Conservation (phyloP, 208 protist species). For the Leishmania turanica region DNA sequence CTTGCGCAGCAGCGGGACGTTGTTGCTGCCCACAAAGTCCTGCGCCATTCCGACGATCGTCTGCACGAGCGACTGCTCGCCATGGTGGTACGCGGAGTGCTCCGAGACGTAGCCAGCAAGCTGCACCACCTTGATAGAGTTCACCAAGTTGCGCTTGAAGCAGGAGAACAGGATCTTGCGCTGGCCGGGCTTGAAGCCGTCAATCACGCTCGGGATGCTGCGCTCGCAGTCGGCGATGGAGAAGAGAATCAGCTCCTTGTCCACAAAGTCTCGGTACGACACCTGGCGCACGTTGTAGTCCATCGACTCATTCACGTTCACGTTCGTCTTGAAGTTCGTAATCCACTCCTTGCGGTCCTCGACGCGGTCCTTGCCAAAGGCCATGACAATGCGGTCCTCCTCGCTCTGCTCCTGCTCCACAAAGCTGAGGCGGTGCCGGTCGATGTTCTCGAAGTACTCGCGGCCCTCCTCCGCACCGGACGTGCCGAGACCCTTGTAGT, state of each 20-base stretch:
- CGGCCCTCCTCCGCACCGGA: conserved; percentile 97
- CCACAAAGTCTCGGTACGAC: conserved; percentile 97
- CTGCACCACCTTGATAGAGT: conserved; percentile 99
- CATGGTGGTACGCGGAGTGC: conserved; percentile 99
- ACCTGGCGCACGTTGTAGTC: conserved; percentile 93
- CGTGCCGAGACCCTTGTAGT: conserved; percentile 99
- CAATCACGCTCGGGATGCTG: conserved; percentile 95
- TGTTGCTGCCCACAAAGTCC: conserved; percentile 99
- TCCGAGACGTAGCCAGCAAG: conserved; percentile 99
- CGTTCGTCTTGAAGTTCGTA: conserved; percentile 85
- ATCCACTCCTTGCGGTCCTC: conserved; percentile 99
- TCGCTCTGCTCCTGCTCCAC: conserved; percentile 79
- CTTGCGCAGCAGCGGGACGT: conserved; percentile 98
- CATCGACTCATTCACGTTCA: conserved; percentile 81
- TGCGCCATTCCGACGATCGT: conserved; percentile 99
- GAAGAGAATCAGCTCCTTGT: conserved; percentile 99
- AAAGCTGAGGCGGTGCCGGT: conserved; percentile 97
- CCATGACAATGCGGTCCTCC: conserved; percentile 97
- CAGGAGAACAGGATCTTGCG: conserved; percentile 99
- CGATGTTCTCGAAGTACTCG: conserved; percentile 99
- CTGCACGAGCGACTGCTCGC: conserved; percentile 96
- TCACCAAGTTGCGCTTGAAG: conserved; percentile 99
- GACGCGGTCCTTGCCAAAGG: conserved; percentile 98
- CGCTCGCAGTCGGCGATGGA: conserved; percentile 97
- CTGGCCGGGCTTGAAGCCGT: conserved; percentile 99